Base-by-base conservation (phyloP, 208 protist species). In the Trypanosoma conorhini region DNA sequence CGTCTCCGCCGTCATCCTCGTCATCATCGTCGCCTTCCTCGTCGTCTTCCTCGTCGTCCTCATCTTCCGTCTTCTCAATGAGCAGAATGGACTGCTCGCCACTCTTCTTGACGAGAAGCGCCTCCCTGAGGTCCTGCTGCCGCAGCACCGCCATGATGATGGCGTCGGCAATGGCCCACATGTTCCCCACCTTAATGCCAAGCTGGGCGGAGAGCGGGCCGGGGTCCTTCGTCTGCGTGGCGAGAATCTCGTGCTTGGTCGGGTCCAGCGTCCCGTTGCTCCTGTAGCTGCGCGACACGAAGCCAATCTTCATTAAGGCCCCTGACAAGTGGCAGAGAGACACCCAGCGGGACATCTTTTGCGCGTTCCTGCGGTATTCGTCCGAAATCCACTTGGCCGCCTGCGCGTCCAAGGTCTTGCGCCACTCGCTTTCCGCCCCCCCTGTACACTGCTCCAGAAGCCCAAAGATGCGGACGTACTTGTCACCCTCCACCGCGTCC, bases 311-410 rank as follows among this genome's bases (percentile, higher is more conserved):
- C 79, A 96, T 91, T 52, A 83, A 55, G 26, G 85, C 87, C 26
- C 79, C 81, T 22, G 87, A 89, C 28, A 96, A 74, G 28, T 89
- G 68, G 50, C 86, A 92, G 31, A 95, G 87, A 26, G 87, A 86
- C n/a, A 89, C 80, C 89, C 92, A 96, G 62, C 92, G 92, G 17
- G 81, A 73, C 63, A 96, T 92, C 71, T 96, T 96, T 72, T 81
- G 83, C 42, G 70, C 57, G 59, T 96, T 94, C 30, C 69, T 57
- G 51, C 77, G 61, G 75, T 86, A 93, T 72, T 88, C 87, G 31
- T 75, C 82, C 5, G 81, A 79, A 42, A 91, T 76, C 62, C 86
- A 80, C 31, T 77, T 80, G 17, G 83, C 77, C 19, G 52, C 72
- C 66, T 86, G 81, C 31, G 76, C 81, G 50, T 81, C 83, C 42